phyloP scores from a whole-genome alignment of 768 basidiomycete genomes.

The Kwoniella botswanensis region DNA sequence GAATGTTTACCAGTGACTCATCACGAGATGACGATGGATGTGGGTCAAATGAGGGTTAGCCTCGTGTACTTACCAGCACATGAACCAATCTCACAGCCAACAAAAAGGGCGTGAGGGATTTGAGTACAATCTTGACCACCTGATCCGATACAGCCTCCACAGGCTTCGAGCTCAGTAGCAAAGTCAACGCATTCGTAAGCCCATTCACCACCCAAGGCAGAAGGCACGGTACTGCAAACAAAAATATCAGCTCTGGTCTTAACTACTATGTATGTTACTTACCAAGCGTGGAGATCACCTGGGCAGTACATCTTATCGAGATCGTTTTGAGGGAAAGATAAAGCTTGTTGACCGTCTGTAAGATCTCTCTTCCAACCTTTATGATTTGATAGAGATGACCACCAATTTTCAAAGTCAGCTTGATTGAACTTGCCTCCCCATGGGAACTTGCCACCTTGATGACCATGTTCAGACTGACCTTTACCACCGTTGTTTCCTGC shows the following conservation, averaged over 20 bases:
- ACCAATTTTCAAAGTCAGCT: slow-evolving; percentile 24
- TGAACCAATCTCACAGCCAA: slow-evolving; percentile 46
- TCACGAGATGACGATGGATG: not conserved
- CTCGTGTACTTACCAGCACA: slow-evolving; percentile 40
- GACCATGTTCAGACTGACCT: slow-evolving; percentile 1
- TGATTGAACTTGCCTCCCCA: slow-evolving; percentile 24
- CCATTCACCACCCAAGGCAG: slow-evolving; percentile 45
- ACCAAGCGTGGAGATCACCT: slow-evolving; percentile 51
- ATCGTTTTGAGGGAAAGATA: slow-evolving; percentile 38
- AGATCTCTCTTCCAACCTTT: slow-evolving; percentile 32
- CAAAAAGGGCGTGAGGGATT: slow-evolving; percentile 42
- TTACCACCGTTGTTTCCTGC: slow-evolving; percentile 4
- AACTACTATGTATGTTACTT: slow-evolving; percentile 13
- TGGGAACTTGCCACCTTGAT: slow-evolving; percentile 20
- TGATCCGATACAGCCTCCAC: slow-evolving; percentile 51
- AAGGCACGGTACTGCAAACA: slow-evolving; percentile 29
- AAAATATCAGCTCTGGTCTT: too few species aligned
- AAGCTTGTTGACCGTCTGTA: slow-evolving; percentile 18
- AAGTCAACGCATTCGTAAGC: slow-evolving; percentile 56
- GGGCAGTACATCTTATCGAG: slow-evolving; percentile 56
- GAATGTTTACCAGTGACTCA: too few species aligned
- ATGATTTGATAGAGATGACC: slow-evolving; percentile 9
- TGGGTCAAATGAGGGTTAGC: not conserved
- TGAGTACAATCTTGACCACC: slow-evolving; percentile 54
- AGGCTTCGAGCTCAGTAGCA: slow-evolving; percentile 52